These are phyloP conservation scores for Quillaja saponaria DNA, from an alignment of 306 rosid genomes.

Conservation along the genomic window DNA sequence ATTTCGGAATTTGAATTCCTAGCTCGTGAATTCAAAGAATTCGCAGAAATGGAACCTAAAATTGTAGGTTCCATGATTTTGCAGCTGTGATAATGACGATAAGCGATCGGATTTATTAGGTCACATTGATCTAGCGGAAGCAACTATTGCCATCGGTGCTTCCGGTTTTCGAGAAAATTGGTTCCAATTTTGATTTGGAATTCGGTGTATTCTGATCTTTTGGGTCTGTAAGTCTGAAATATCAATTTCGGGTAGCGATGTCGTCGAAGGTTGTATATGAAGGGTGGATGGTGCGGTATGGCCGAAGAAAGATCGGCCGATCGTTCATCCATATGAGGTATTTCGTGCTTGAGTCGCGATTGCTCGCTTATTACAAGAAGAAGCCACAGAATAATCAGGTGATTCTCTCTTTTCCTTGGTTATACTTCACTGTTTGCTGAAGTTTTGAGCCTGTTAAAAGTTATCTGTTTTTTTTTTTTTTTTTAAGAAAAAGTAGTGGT, in stretches of 20 bases:
- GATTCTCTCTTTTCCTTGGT: not conserved
- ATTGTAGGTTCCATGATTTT: conserved; percentile 29
- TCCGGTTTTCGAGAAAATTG: conserved; percentile 39
- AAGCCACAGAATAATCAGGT: conserved; percentile 97
- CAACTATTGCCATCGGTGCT: conserved; percentile 59
- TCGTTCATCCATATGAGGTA: conserved; percentile 96
- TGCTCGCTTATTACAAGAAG: conserved; percentile 90
- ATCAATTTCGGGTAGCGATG: conserved; percentile 44
- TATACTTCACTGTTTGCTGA: not conserved
- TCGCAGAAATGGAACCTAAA: conserved; percentile 16
- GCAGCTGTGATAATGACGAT: conserved; percentile 32
- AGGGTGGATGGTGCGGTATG: conserved; percentile 99
- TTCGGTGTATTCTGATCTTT: not conserved
- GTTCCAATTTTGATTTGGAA: conserved; percentile 13
- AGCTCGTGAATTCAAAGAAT: conserved; percentile 15
- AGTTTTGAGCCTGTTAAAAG: conserved; percentile 16
- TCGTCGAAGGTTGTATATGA: conserved; percentile 91
- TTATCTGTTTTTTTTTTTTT: not conserved
- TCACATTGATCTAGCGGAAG: conserved; percentile 55
- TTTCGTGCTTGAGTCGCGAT: conserved; percentile 90
- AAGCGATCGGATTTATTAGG: conserved; percentile 53
- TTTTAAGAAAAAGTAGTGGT: not conserved
- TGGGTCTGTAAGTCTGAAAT: not conserved
- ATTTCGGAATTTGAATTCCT: conserved; percentile 34
- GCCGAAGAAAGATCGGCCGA: conserved; percentile 93